These are phyloP conservation scores for Kluyveromyces aestuarii DNA, from an alignment of 805 yeast species.

Conservation along the genomic window DNA sequence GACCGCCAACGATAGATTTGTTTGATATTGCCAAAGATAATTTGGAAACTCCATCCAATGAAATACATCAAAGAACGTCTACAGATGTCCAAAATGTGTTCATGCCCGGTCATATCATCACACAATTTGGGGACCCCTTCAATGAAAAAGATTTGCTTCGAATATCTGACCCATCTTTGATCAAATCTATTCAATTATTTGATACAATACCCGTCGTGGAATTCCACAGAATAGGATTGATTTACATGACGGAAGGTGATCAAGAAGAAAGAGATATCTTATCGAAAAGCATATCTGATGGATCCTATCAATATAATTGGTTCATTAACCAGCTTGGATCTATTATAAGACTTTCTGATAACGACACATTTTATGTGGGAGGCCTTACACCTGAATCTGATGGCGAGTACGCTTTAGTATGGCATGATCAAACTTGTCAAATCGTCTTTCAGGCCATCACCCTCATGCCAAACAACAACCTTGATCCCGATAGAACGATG, in stretches of 20 bases:
- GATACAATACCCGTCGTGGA: conserved; percentile 74
- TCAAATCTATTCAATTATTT: conserved; percentile 49
- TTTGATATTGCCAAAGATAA: conserved; percentile 41
- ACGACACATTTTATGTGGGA: conserved; percentile 53
- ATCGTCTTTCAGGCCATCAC: conserved; percentile 73
- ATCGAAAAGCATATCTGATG: conserved; percentile 41
- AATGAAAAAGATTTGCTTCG: conserved; percentile 7
- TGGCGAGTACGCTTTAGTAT: conserved; percentile 65
- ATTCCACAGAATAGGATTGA: conserved; percentile 67
- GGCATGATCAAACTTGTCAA: conserved; percentile 66
- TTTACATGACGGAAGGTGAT: conserved; percentile 68
- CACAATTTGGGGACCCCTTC: conserved; percentile 8
- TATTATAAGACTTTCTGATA: conserved; percentile 46
- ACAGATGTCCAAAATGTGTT: neutral
- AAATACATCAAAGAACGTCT: too few relatives aligned
- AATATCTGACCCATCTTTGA: conserved; percentile 28
- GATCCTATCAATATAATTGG: conserved; percentile 52
- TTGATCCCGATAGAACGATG: conserved; percentile 37
- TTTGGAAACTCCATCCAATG: neutral
- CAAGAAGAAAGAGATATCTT: conserved; percentile 53
- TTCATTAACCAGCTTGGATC: conserved; percentile 54
- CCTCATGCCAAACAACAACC: conserved; percentile 53
- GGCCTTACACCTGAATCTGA: conserved; percentile 68
- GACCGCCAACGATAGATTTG: conserved; percentile 31
- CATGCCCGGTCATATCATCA: neutral